phyloP scores from a whole-genome alignment of 2,329 filamentous ascomycete species.

The Chrysoporthe austroafricana region DNA sequence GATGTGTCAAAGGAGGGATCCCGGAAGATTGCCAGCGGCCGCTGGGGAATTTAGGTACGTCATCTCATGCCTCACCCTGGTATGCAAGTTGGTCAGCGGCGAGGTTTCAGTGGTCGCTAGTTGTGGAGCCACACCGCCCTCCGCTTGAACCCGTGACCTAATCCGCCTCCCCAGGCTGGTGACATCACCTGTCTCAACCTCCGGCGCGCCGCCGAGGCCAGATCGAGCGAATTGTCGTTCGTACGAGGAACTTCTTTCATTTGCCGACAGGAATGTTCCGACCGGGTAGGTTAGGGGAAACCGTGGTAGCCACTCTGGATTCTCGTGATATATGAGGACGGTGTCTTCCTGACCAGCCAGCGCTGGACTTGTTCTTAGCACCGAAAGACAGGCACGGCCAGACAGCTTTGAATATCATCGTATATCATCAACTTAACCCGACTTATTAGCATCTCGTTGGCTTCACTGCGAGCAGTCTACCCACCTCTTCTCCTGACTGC shows the following conservation, averaged over 20 bases:
- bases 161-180: background rate
- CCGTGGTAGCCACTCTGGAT: background rate
- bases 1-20: background rate
- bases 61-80: background rate
- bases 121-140: background rate
- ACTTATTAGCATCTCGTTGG: too few species aligned
- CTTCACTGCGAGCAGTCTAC: too few species aligned
- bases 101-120: background rate
- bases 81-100: background rate
- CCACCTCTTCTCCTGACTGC: background rate
- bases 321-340: background rate
- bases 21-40: background rate
- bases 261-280: background rate
- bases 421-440: too few species aligned
- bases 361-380: background rate
- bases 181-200: background rate
- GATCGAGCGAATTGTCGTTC: too few species aligned
- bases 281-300: background rate
- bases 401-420: background rate
- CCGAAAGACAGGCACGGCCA: background rate
- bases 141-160: background rate
- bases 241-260: too few species aligned
- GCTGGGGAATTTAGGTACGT: background rate
- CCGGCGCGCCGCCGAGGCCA: too few species aligned
- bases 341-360: background rate